phyloP scores from a whole-genome alignment of 768 basidiomycete genomes.

The Lactarius psammicola region DNA sequence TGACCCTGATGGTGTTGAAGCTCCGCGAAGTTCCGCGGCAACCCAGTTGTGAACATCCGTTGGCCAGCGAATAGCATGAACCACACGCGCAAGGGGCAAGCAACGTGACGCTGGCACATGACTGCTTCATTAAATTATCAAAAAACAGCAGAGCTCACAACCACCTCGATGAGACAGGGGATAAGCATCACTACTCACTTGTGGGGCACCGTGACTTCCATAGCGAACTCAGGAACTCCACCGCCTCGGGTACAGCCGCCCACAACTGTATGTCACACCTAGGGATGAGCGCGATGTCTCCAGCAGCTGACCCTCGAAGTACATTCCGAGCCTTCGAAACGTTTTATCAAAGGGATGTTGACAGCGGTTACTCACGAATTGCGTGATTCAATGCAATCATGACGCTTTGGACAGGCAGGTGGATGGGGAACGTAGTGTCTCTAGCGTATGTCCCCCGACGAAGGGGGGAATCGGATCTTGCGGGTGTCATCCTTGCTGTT shows the following conservation, averaged over 20 bases:
- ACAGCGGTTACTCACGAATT: not conserved
- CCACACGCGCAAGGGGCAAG: conserved; percentile 30
- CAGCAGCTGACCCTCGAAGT: not conserved
- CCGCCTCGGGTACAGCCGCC: not conserved
- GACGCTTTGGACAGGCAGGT: not conserved
- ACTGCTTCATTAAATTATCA: not conserved
- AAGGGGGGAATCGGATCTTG: not conserved
- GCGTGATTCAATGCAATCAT: not conserved
- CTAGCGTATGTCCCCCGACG: not conserved
- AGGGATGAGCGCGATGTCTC: not conserved
- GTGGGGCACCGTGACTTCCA: not conserved
- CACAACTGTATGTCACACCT: not conserved
- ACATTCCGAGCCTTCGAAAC: not conserved
- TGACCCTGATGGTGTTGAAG: conserved; percentile 34
- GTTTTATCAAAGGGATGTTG: not conserved
- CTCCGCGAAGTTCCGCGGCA: conserved; percentile 31
- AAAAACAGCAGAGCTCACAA: not conserved
- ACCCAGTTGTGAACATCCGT: conserved; percentile 36
- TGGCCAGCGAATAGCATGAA: conserved; percentile 37
- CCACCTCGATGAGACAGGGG: not conserved
- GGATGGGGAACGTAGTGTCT: not conserved
- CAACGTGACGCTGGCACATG: not conserved
- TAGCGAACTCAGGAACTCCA: not conserved
- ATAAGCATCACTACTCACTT: not conserved
- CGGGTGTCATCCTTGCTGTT: not conserved